Evolutionary conservation across 768 basidiomycete genomes (phyloP), one percentile per base, ranked within the genome.

Genomic region (Mycena pura): DNA sequence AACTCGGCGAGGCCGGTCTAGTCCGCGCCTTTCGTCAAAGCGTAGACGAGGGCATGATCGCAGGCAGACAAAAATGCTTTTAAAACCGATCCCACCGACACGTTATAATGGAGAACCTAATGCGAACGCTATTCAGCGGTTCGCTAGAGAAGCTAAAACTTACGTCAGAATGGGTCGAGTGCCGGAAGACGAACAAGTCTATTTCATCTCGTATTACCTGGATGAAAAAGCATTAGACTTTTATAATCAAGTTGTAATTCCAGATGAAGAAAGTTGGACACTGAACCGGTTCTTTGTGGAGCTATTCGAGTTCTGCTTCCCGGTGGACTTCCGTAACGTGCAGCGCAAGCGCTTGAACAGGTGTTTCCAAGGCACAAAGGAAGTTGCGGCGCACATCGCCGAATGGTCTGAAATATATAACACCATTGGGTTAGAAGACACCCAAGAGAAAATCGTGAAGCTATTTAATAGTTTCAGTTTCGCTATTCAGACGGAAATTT

Each of bases 271-370:
- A 14, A 15, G 62, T 3, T 77, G 70, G 71, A 61, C 15, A 24
- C 21, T 78, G 0, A 28, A 63, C 7, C 19, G 66, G 1, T 77
- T 78, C 58, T 77, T 76, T 50, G 27, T 53, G 2, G 71, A 68
- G 25, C 15, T 79, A 14, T 78, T 76, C 50, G 68, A 77, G 27
- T 74, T 74, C 25, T 77, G 77, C 28, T 79, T 79, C 63, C 77
- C 77, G 0, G 46, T 69, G 0, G 65, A 75, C 34, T 77, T 48
- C 57, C 36, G 24, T 21, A 41, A 49, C n/a, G 32, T 50, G 39
- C 48, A 49, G 51, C 44, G 57, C 6, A 48, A 24, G 25, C 24
- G 36, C 10, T 28, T 46, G 22, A 25, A 25, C 21, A 36, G 17
- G 15, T 48, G 28, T 21, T 31, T 29, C 25, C 60, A 62, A 62